Evolutionary conservation across 139 green algal genomes (phyloP), one percentile per base, ranked within the genome.

Genomic region (Volvox reticuliferus): DNA sequence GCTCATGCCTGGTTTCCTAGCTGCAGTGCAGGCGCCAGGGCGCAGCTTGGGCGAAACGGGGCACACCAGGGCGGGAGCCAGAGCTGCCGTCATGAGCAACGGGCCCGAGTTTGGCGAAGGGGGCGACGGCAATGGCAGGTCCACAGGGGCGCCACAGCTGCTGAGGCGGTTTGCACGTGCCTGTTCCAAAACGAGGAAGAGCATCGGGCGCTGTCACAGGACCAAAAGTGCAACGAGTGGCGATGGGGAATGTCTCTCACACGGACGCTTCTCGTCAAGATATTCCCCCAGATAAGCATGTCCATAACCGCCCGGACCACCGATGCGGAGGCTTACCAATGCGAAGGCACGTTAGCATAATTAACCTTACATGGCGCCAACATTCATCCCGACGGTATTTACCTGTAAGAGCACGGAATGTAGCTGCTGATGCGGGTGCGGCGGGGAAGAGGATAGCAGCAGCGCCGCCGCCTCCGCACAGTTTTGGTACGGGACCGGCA

Each of bases 401-500:
- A 79, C 71, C 71, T 32, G 71, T 79, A 79, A 32, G 26, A 79
- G 22, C 71, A 79, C n/a, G 18, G 76, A 61, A 33, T 82, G 76
- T 36, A 20, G 76, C 32, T 61, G 76, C 33, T 22, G 32, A 33
- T 81, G 75, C 75, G 44, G 75, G 18, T 81, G 75, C 1, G 55
- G 30, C 2, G 75, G 75, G 12, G 75, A 81, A 17, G 75, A 81
- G 6, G 75, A 55, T 20, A 81, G n/a, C 75, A 81, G 30, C 30
- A 81, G 33, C 75, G 32, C 71, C 71, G 71, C 71, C 71, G 71
- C 71, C 71, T 79, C 75, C 32, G 30, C 33, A 12, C 75, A 50
- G 75, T 2, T 55, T 30, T 21, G 30, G 75, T 55, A 81, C 5
- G 75, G 33, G 30, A 24, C 75, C 75, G 75, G 32, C 30, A 81